Evolutionary conservation across 2,329 filamentous ascomycete genomes (phyloP), one percentile per base, ranked within the genome.

Genomic region (Diaporthe velutina): DNA sequence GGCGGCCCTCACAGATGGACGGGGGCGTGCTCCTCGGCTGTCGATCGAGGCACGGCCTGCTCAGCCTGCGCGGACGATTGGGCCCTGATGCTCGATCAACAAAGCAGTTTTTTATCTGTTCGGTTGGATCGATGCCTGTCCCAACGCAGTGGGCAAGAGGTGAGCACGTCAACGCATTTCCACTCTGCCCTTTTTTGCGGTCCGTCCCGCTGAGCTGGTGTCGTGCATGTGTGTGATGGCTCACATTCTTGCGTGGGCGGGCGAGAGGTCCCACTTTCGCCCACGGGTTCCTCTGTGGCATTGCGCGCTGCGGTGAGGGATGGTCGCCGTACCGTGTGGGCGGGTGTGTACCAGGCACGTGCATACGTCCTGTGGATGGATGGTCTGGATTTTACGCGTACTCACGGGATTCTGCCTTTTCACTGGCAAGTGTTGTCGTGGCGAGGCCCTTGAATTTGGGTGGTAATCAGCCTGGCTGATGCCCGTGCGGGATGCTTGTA

Each of bases 211-310:
- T 42, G 22, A 25, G 25, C n/a, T 28, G 22, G 6, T 67, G 45
- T 38, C 33, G 64, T 35, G 45, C 64, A 52, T 40, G 30, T 38
- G 64, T 52, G 64, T 68, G 64, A 68, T 38, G 45, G 64, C 64
- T 68, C 64, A 68, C 64, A 40, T 67, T 67, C 12, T 15, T 9
- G 40, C 40, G 60, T 50, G 42, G 28, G 42, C 33, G 42, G 60
- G 30, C 38, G 48, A 50, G 40, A 33, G 30, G 64, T 67, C 64
- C 48, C 64, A 68, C 64, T 68, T 68, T 54, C 64, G 64, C 64
- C 48, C 48, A 54, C 48, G 64, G 45, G 45, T 68, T 40, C 64
- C 48, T 68, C 48, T 68, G 48, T 52, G 48, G 48, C 61, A 33
- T n/a, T 52, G 30, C 30, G 64, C 64, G 64, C 33, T 67, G 30